Percentiles rank a stretch among this genome's conserved stretches.
These are phyloP conservation scores for Tothia fuscella DNA, from an alignment of 2,329 filamentous ascomycete genomes.

Conservation along the genomic window DNA sequence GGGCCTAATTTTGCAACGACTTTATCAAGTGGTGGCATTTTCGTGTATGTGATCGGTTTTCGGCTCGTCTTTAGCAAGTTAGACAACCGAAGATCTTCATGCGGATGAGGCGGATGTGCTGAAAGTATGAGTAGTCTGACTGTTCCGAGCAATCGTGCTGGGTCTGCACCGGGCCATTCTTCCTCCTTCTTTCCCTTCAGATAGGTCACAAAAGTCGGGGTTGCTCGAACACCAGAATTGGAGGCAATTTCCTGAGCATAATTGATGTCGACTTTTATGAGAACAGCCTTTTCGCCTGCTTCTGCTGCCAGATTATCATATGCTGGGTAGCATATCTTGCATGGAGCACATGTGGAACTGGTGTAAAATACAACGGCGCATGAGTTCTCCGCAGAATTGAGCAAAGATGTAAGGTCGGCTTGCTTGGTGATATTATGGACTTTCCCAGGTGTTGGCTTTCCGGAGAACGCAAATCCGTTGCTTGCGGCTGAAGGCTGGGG, in stretches of 20 bases:
- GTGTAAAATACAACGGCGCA: slow-evolving; percentile 88
- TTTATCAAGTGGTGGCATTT: slow-evolving; percentile 73
- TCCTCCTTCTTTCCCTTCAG: slow-evolving; percentile 63
- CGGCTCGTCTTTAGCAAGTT: slow-evolving; percentile 52
- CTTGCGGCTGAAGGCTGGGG: slow-evolving; percentile 9
- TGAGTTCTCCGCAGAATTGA: slow-evolving; percentile 48
- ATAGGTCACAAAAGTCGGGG: slow-evolving; percentile 83
- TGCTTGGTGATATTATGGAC: slow-evolving; percentile 53
- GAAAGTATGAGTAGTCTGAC: slow-evolving; percentile 63
- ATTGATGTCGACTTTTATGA: slow-evolving; percentile 77
- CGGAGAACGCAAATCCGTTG: slow-evolving; percentile 10
- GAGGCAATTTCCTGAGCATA: slow-evolving; percentile 48
- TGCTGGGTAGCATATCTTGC: slow-evolving; percentile 68
- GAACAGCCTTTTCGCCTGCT: slow-evolving; percentile 50
- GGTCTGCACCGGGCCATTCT: slow-evolving; percentile 69
- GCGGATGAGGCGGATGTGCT: slow-evolving; percentile 64
- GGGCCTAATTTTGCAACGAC: slow-evolving; percentile 65
- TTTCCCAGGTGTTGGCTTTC: slow-evolving; percentile 24
- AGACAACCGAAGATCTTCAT: slow-evolving; percentile 58
- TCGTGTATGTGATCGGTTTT: slow-evolving; percentile 62
- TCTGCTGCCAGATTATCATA: slow-evolving; percentile 73
- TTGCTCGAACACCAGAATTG: slow-evolving; percentile 58
- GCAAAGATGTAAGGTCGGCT: slow-evolving; percentile 46
- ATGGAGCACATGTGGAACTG: slow-evolving; percentile 73
- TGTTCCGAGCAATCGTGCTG: slow-evolving; percentile 54